Conservation (phyloP, 2,329 filamentous ascomycete genomes). For the Hypoxylon sp. region DNA sequence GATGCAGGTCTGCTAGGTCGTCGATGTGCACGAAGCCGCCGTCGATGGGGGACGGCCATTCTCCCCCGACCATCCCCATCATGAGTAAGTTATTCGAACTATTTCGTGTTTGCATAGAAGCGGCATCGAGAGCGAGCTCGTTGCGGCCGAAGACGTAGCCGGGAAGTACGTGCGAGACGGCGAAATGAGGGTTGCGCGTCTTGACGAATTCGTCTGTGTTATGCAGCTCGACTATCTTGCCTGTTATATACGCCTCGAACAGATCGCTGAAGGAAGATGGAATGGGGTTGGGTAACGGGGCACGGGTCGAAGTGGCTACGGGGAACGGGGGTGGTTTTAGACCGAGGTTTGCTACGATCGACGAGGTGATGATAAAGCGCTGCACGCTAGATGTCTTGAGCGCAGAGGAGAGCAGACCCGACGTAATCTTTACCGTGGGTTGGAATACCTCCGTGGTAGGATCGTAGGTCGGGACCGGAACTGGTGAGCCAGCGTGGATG, state of each 20-base stretch:
- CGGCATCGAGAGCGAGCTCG: slow-evolving; percentile 47
- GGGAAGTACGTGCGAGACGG: slow-evolving; percentile 49
- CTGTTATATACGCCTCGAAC: slow-evolving; percentile 44
- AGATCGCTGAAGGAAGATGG: slow-evolving; percentile 40
- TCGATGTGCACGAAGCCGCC: slow-evolving; percentile 45
- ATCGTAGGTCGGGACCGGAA: slow-evolving; percentile 41
- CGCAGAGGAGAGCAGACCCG: slow-evolving; percentile 43
- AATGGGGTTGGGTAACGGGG: slow-evolving; percentile 42
- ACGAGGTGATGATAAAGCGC: slow-evolving; percentile 51
- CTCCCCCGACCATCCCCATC: slow-evolving; percentile 43
- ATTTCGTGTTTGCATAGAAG: slow-evolving; percentile 47
- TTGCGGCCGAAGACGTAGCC: slow-evolving; percentile 52
- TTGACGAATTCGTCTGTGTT: slow-evolving; percentile 47
- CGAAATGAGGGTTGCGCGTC: slow-evolving; percentile 47
- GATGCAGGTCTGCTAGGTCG: slow-evolving; percentile 47
- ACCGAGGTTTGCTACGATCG: slow-evolving; percentile 46
- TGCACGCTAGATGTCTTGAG: slow-evolving; percentile 44
- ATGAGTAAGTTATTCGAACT: slow-evolving; percentile 52
- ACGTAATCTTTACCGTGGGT: slow-evolving; percentile 44
- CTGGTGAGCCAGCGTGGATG: slow-evolving; percentile 49
- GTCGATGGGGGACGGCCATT: slow-evolving; percentile 43
- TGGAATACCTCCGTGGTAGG: slow-evolving; percentile 46
- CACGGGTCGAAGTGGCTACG: slow-evolving; percentile 42
- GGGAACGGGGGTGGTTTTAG: slow-evolving; percentile 19
- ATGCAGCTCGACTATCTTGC: slow-evolving; percentile 46